These are phyloP conservation scores for Lanmaoa pseudosensibilis DNA, from an alignment of 768 basidiomycete species.

Conservation along the genomic window DNA sequence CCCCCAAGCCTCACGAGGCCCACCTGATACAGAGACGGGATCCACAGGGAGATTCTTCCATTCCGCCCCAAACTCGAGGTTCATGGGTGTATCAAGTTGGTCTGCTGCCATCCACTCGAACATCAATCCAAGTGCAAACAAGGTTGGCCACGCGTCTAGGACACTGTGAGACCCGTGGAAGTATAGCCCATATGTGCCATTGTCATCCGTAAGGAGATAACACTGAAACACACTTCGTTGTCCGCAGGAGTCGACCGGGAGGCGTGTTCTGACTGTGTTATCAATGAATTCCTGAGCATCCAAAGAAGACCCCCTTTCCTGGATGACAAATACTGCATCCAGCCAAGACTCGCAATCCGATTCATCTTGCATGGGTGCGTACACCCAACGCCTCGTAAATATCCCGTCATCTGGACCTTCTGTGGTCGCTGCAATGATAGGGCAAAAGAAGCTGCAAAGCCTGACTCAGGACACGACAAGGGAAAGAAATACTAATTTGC, in stretches of 20 bases:
- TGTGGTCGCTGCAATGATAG: constrained; percentile 12
- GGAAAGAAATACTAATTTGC: not conserved
- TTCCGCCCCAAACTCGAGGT: constrained; percentile 9
- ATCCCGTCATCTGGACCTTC: not conserved
- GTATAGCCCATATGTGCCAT: constrained; percentile 2
- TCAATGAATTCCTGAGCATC: constrained; percentile 7
- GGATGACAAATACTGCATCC: constrained; percentile 4
- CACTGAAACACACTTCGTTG: constrained; percentile 9
- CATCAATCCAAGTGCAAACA: constrained; percentile 12
- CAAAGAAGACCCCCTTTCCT: constrained; percentile 1
- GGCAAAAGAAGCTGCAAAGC: constrained; percentile 8
- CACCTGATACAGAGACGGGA: constrained; percentile 17
- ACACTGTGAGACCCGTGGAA: constrained; percentile 18
- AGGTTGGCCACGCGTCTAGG: constrained; percentile 18
- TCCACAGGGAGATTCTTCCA: constrained; percentile 14
- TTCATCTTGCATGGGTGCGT: constrained; percentile 2
- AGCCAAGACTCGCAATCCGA: constrained; percentile 13
- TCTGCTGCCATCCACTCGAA: constrained; percentile 16
- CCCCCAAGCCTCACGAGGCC: constrained; percentile 11
- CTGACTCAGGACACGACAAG: not conserved
- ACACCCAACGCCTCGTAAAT: constrained; percentile 10
- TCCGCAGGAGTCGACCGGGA: constrained; percentile 4
- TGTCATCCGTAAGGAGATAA: constrained; percentile 11
- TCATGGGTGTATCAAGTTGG: not conserved
- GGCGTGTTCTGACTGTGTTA: not conserved